phyloP scores from a whole-genome alignment of 805 yeast species.

The Dipodascus albidus region DNA sequence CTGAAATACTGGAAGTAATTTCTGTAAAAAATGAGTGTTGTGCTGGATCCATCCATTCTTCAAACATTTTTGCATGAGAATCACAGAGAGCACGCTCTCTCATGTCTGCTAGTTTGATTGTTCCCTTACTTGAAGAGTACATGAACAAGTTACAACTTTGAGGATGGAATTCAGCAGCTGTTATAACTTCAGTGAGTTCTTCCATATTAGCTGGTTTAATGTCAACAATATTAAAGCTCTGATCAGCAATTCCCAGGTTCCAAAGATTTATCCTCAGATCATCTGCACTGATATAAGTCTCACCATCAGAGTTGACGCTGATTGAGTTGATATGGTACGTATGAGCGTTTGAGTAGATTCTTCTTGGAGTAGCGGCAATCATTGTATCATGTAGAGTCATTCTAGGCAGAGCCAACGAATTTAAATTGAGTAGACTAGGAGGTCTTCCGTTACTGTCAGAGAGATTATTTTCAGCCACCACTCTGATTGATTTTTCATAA shows the following conservation, averaged over 20 bases:
- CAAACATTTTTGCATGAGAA: slow-evolving; percentile 67
- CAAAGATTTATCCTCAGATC: slow-evolving; percentile 92
- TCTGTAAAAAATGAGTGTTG: slow-evolving; percentile 95
- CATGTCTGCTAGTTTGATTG: slow-evolving; percentile 93
- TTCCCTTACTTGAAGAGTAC: slow-evolving; percentile 93
- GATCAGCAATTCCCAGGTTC: slow-evolving; percentile 91
- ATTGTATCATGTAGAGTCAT: slow-evolving; percentile 90
- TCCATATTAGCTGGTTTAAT: slow-evolving; percentile 98
- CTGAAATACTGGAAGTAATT: slow-evolving; percentile 87
- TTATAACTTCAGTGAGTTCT: slow-evolving; percentile 94
- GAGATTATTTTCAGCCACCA: slow-evolving; percentile 85
- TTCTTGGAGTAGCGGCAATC: slow-evolving; percentile 88
- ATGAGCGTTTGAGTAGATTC: slow-evolving; percentile 89
- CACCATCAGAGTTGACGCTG: slow-evolving; percentile 89
- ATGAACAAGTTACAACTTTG: slow-evolving; percentile 81
- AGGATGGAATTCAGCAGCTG: slow-evolving; percentile 95
- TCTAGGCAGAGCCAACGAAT: slow-evolving; percentile 65
- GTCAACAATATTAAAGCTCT: slow-evolving; percentile 92
- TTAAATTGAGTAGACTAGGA: slow-evolving; percentile 20
- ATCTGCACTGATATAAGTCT: slow-evolving; percentile 85
- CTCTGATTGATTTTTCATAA: slow-evolving; percentile 79
- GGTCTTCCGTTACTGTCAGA: slow-evolving; percentile 30
- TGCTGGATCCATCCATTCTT: slow-evolving; percentile 86
- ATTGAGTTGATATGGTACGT: slow-evolving; percentile 97
- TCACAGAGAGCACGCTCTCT: slow-evolving; percentile 92